These are phyloP conservation scores for Coemansia sp. DNA, from an alignment of 192 early-diverging fungal species.

Conservation along the genomic window DNA sequence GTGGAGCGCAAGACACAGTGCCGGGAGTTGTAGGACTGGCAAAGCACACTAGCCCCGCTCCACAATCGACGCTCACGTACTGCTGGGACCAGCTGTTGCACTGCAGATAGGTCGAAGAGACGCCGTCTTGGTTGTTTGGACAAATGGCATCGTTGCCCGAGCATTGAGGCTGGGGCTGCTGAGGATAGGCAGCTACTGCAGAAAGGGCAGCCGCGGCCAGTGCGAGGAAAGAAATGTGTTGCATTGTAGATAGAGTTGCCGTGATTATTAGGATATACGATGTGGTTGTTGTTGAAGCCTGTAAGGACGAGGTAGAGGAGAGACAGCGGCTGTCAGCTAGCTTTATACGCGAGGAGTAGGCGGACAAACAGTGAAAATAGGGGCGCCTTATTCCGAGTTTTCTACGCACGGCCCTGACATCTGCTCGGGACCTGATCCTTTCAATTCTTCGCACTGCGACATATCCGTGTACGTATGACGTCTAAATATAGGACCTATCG, in stretches of 20 bases:
- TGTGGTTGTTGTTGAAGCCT: neutral
- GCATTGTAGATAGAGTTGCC: neutral
- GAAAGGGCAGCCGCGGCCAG: neutral
- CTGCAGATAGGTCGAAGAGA: constrained; percentile 43
- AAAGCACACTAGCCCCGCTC: constrained; percentile 43
- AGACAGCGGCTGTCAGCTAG: neutral
- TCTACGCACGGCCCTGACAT: neutral
- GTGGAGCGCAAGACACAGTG: constrained; percentile 40
- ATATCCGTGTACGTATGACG: neutral
- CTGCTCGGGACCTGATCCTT: neutral
- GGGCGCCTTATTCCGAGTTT: neutral
- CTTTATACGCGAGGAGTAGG: neutral
- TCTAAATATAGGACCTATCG: neutral
- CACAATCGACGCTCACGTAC: constrained; percentile 30
- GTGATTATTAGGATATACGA: neutral
- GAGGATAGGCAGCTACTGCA: neutral
- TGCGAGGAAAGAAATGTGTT: neutral
- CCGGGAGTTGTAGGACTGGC: constrained; percentile 38
- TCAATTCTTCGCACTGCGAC: neutral
- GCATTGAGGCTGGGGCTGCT: constrained; percentile 20
- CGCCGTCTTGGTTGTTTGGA: constrained; percentile 36
- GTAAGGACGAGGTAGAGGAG: neutral
- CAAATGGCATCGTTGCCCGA: constrained; percentile 38
- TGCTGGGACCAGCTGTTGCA: constrained; percentile 40
- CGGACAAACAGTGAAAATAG: neutral